These are phyloP conservation scores for Neurospora hispaniola DNA, from an alignment of 495 filamentous ascomycete genomes.

Conservation along the genomic window DNA sequence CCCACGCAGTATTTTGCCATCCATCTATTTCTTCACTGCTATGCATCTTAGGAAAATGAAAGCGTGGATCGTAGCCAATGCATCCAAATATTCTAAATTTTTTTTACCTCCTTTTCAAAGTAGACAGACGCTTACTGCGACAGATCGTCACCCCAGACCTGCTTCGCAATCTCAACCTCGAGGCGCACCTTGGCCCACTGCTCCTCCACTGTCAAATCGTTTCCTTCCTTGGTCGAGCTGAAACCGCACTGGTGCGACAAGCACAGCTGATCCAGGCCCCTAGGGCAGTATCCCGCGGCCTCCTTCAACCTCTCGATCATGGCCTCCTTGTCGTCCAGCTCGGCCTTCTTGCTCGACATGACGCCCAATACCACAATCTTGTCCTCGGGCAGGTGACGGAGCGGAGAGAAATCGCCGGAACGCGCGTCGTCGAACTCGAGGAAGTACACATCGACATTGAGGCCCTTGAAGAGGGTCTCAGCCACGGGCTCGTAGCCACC, in stretches of 20 bases:
- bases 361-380: conserved; percentile 58
- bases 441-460: conserved; percentile 58
- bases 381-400: conserved; percentile 48
- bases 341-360: conserved; percentile 54
- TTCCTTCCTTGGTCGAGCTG: conserved; percentile 53
- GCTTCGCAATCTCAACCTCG: conserved; percentile 36
- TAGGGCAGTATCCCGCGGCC: conserved; percentile 49
- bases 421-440: conserved; percentile 60
- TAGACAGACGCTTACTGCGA: conserved; percentile 17
- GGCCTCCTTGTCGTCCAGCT: conserved; percentile 50
- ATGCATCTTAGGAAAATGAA: not conserved
- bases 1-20: not conserved
- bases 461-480: conserved; percentile 50
- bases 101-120: not conserved
- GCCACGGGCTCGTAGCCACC: conserved; percentile 60
- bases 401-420: conserved; percentile 56
- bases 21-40: not conserved
- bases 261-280: conserved; percentile 50
- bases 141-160: conserved; percentile 37
- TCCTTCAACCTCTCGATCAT: conserved; percentile 47
- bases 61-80: not conserved
- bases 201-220: conserved; percentile 48
- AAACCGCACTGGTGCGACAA: conserved; percentile 61
- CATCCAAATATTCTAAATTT: not conserved
- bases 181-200: conserved; percentile 41